Conservation (phyloP, 306 rosid species). For the Gynostemma pentaphyllum region DNA sequence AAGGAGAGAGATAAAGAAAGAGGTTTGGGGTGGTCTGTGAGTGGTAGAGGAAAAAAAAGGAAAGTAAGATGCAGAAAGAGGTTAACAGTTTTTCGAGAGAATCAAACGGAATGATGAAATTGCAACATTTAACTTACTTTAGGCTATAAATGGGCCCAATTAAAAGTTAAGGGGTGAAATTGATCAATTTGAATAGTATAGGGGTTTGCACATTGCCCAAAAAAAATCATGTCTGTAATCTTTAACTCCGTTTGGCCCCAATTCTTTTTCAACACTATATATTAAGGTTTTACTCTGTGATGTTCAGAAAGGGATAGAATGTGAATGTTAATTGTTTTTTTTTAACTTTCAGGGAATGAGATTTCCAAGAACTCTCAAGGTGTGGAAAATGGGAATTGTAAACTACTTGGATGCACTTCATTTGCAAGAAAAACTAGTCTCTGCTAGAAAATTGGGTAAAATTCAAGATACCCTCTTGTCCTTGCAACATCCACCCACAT, state of each 20-base stretch:
- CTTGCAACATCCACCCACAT: slow-evolving; percentile 77
- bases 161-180: too few species aligned
- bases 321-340: not conserved
- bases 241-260: not conserved
- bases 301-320: not conserved
- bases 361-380: slow-evolving; percentile 49
- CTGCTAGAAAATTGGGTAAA: slow-evolving; percentile 48
- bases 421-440: slow-evolving; percentile 54
- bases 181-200: too few species aligned
- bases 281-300: not conserved
- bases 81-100: too few species aligned
- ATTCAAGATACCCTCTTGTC: slow-evolving; percentile 55
- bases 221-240: not conserved
- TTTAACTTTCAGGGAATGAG: slow-evolving; percentile 43
- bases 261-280: not conserved
- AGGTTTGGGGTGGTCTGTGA: too few species aligned
- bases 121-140: too few species aligned
- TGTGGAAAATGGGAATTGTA: slow-evolving; percentile 62
- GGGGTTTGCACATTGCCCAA: too few species aligned
- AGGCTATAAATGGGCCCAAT: too few species aligned
- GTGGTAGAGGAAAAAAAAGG: too few species aligned
- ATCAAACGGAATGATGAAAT: too few species aligned
- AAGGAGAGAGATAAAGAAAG: too few species aligned
- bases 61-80: too few species aligned
- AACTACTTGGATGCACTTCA: slow-evolving; percentile 14